Evolutionary conservation across 73 alveolate species (phyloP).

Genomic region (Tetrahymena borealis): DNA sequence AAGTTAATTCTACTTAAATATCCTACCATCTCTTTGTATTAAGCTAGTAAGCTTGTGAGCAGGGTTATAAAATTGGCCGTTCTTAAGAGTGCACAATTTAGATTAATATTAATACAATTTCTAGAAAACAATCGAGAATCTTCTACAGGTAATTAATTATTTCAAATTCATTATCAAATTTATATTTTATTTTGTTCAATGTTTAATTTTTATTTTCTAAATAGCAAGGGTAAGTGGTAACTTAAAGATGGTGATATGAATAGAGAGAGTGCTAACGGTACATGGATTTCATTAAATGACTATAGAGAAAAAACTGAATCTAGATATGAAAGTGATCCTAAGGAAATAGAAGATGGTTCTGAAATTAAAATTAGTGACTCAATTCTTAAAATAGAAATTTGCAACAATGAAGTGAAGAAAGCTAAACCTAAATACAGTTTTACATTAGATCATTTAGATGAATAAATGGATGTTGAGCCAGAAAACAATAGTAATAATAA

Average conservation of each 20-base stretch:
- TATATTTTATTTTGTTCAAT: neutral
- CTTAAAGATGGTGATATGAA: conserved; percentile 23
- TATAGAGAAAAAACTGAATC: neutral
- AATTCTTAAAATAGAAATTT: conserved; percentile 7
- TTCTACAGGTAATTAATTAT: neutral
- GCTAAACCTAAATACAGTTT: neutral
- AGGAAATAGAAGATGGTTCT: neutral
- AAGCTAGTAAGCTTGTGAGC: neutral
- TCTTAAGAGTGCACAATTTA: neutral
- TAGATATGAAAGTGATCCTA: conserved; percentile 7
- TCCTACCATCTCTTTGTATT: neutral
- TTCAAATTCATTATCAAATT: neutral
- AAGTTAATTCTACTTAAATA: neutral
- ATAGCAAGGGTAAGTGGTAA: neutral
- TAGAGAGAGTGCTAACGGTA: conserved; percentile 30
- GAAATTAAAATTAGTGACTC: conserved; percentile 19
- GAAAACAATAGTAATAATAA: neutral
- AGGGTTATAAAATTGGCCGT: neutral
- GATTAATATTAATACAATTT: conserved; percentile 12
- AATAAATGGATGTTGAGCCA: neutral
- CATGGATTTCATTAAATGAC: conserved; percentile 23
- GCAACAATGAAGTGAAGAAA: neutral
- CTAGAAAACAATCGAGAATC: conserved; percentile 25
- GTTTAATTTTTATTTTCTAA: neutral
- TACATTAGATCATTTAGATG: neutral